Conservation (phyloP, 352 stramenopile genomes). For the Phytophthora sp. region DNA sequence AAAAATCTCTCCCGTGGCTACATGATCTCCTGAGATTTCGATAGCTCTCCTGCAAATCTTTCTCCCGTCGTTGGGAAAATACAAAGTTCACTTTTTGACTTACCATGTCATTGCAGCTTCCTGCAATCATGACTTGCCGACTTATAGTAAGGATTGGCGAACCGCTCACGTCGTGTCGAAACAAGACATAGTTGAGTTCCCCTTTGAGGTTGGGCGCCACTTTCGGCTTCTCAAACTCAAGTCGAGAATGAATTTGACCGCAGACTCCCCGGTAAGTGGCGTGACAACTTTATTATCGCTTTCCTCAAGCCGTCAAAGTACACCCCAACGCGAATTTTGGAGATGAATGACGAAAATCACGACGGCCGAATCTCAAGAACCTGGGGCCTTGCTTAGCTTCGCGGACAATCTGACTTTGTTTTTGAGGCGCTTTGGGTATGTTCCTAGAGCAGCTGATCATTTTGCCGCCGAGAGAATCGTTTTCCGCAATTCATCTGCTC, state of each 20-base stretch:
- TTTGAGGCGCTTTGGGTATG: constrained; percentile 23
- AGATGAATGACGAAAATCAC: constrained; percentile 1
- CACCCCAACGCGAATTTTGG: no score
- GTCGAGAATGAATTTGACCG: not conserved
- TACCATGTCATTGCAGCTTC: not conserved
- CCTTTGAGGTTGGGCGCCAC: not conserved
- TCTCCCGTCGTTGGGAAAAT: not conserved
- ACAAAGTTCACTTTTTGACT: not conserved
- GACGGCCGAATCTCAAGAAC: not conserved
- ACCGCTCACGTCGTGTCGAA: constrained; percentile 6
- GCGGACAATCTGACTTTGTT: constrained; percentile 18
- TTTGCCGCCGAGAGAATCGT: no score
- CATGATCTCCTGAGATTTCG: not conserved
- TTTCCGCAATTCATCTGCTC: no score
- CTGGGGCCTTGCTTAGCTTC: not conserved
- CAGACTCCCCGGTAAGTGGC: constrained; percentile 1
- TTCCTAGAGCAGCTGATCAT: not conserved
- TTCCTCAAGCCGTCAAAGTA: no score
- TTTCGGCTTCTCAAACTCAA: not conserved
- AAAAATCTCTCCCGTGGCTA: not conserved
- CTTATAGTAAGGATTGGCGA: not conserved
- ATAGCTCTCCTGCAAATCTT: not conserved
- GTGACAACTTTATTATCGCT: no score
- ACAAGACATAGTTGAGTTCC: not conserved
- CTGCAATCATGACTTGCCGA: no score